Percentiles rank a stretch among this genome's conserved stretches.
Evolutionary conservation across 805 yeast genomes (phyloP).

Genomic region (Phaffomyces antillensis): DNA sequence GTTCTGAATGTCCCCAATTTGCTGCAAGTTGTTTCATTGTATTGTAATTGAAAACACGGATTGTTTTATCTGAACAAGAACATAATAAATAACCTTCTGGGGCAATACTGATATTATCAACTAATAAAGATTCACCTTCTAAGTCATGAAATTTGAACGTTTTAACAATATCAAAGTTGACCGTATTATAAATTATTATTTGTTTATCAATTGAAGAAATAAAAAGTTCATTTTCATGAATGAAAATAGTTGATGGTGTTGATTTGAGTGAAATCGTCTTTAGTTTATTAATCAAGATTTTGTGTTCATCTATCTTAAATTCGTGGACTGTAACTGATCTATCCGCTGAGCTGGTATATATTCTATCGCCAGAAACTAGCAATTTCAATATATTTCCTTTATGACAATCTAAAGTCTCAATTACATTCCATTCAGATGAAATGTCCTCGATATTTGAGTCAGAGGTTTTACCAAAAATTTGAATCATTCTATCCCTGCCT

Average conservation of each 20-base stretch:
- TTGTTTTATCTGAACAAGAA: conserved; percentile 50
- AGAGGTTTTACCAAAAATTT: conserved; percentile 32
- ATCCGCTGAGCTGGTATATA: conserved; percentile 55
- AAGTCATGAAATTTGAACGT: conserved; percentile 35
- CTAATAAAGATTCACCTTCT: conserved; percentile 36
- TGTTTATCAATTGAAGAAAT: conserved; percentile 47
- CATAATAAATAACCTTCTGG: conserved; percentile 29
- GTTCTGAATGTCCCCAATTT: conserved; percentile 57
- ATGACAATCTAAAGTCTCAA: conserved; percentile 55
- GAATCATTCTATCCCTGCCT: conserved; percentile 60
- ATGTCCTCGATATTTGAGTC: conserved; percentile 15
- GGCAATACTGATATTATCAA: conserved; percentile 35
- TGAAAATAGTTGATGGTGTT: conserved; percentile 39
- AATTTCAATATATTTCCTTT: conserved; percentile 44
- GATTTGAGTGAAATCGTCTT: conserved; percentile 44
- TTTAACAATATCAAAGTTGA: conserved; percentile 27
- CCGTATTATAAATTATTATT: conserved; percentile 32
- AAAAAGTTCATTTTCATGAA: conserved; percentile 33
- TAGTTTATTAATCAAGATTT: conserved; percentile 25
- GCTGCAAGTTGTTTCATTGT: conserved; percentile 41
- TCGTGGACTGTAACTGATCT: conserved; percentile 51
- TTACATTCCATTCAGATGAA: conserved; percentile 37
- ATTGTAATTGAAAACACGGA: conserved; percentile 39
- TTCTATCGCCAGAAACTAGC: conserved; percentile 20
- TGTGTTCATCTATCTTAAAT: conserved; percentile 20